Conservation (phyloP, 2,329 filamentous ascomycete genomes). For the Emergomyces pasteurianus region DNA sequence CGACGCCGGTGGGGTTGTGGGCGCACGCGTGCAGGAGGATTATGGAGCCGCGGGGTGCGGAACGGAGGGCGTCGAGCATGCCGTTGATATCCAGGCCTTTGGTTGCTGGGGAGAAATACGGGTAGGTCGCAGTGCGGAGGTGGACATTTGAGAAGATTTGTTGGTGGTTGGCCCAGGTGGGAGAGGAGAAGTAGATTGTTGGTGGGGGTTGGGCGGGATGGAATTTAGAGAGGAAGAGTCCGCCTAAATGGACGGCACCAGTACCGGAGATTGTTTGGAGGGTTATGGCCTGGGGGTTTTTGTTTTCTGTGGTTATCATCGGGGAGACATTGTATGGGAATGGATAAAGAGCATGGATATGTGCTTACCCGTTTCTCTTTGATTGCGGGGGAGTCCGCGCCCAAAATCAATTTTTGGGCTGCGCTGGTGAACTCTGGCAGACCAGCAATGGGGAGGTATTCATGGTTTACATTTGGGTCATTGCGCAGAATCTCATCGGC, state of each 20-base stretch:
- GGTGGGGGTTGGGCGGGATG: constrained; percentile 53
- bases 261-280: constrained; percentile 96
- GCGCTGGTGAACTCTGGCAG: constrained; percentile 75
- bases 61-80: constrained; percentile 60
- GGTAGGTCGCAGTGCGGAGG: constrained; percentile 68
- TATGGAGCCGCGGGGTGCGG: constrained; percentile 67
- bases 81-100: constrained; percentile 86
- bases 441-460: constrained; percentile 94
- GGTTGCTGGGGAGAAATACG: constrained; percentile 83
- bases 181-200: constrained; percentile 80
- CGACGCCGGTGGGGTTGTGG: constrained; percentile 95
- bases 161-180: constrained; percentile 98
- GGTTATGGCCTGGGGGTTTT: constrained; percentile 45
- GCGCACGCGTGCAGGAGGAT: constrained; percentile 91
- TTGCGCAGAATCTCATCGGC: constrained; percentile 80
- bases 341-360: neutral
- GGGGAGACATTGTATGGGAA: neutral
- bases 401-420: constrained; percentile 81
- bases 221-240: constrained; percentile 88
- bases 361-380: constrained; percentile 59
- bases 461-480: constrained; percentile 88
- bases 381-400: constrained; percentile 66
- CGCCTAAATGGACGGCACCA: constrained; percentile 85
- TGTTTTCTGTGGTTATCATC: neutral
- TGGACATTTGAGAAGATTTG: constrained; percentile 93